Evolutionary conservation across 768 basidiomycete genomes (phyloP).

Genomic region (Vishniacozyma victoriae): DNA sequence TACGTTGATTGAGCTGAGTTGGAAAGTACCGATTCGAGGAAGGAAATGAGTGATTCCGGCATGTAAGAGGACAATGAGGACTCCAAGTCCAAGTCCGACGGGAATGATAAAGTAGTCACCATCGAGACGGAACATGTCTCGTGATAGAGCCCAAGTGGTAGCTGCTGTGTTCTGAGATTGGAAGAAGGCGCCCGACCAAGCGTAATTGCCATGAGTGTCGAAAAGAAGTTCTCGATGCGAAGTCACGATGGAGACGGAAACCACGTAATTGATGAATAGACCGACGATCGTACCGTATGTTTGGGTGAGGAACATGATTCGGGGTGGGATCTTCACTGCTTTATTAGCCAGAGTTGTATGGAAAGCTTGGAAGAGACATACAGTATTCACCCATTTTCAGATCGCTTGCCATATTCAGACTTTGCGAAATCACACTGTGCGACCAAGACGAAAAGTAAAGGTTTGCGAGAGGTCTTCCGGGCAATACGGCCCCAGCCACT

Average conservation of each 20-base stretch:
- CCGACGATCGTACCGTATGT: constrained; percentile 9
- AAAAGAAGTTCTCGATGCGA: background rate
- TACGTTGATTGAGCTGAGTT: constrained; percentile 2
- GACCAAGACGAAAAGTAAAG: background rate
- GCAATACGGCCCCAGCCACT: background rate
- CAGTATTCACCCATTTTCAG: constrained; percentile 8
- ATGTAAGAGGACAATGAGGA: constrained; percentile 1
- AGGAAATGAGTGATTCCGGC: constrained; percentile 1
- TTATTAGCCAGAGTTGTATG: background rate
- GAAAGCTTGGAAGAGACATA: background rate
- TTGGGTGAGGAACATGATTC: constrained; percentile 16
- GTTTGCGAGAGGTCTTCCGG: background rate
- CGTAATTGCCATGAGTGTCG: background rate
- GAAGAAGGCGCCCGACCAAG: constrained; percentile 7
- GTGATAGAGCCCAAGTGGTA: constrained; percentile 7
- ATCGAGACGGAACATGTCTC: background rate
- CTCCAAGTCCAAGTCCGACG: constrained; percentile 7
- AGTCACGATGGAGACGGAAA: constrained; percentile 8
- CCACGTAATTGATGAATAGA: constrained; percentile 15
- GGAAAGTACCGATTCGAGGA: constrained; percentile 2
- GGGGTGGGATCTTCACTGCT: constrained; percentile 8
- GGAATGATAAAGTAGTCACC: constrained; percentile 1
- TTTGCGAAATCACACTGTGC: too few species aligned
- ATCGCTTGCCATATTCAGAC: constrained; percentile 4
- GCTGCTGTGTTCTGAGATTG: constrained; percentile 4